Evolutionary conservation across 257 asterid genomes (phyloP).

Genomic region (Primulina huaijiensis): DNA sequence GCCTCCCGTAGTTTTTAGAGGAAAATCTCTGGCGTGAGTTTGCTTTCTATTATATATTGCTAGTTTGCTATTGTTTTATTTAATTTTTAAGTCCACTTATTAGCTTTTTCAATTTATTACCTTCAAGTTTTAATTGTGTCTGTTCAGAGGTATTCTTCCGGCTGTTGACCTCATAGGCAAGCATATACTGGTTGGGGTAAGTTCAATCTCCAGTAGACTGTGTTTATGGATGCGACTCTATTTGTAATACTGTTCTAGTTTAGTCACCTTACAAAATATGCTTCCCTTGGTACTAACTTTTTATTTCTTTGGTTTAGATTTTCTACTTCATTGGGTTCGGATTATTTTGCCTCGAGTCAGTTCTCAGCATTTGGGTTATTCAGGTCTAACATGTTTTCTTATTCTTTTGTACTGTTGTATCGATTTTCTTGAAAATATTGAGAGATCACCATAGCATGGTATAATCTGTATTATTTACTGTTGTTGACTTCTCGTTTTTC

Average conservation of each 20-base stretch:
- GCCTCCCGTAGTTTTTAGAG: constrained; percentile 55
- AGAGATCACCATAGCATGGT: neutral
- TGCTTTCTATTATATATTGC: neutral
- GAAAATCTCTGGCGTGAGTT: constrained; percentile 56
- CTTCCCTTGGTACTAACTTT: neutral
- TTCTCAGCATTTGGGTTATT: constrained; percentile 58
- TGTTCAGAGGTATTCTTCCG: constrained; percentile 57
- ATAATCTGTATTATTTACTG: neutral
- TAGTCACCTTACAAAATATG: neutral
- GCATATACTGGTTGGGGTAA: constrained; percentile 51
- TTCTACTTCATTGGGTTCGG: constrained; percentile 61
- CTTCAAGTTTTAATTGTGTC: constrained; percentile 17
- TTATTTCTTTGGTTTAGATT: constrained; percentile 26
- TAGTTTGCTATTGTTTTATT: neutral
- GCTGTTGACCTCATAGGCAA: constrained; percentile 50
- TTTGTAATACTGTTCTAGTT: neutral
- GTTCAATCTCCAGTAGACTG: constrained; percentile 4
- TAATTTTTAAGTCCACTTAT: neutral
- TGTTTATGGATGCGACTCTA: neutral
- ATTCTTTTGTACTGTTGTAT: neutral
- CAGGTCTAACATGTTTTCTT: constrained; percentile 31
- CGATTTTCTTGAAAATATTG: neutral
- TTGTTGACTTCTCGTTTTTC: constrained; percentile 19
- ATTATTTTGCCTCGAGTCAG: constrained; percentile 52
- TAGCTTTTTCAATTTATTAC: neutral